Evolutionary conservation across 371 early-diverging fungal genomes (phyloP).

Genomic region (Parasitella parasitica): DNA sequence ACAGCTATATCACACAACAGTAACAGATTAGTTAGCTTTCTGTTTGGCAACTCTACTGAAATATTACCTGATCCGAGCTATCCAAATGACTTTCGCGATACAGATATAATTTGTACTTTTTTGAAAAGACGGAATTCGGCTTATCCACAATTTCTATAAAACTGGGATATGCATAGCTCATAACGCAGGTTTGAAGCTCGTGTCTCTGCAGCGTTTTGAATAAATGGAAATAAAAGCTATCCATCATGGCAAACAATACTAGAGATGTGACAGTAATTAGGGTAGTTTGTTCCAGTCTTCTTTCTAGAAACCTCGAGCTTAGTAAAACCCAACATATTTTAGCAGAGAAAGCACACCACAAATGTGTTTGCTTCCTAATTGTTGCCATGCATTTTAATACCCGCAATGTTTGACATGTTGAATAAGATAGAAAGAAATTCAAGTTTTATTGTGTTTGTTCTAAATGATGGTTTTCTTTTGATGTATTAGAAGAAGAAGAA

Average conservation of each 20-base stretch:
- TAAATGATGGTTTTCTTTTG: not conserved
- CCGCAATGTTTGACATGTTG: no score
- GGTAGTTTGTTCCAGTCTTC: not conserved
- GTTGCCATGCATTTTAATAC: no score
- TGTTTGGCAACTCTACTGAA: no score
- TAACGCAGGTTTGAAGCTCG: constrained; percentile 68
- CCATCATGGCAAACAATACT: not conserved
- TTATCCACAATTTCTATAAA: constrained; percentile 52
- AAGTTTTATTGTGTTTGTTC: not conserved
- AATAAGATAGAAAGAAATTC: not conserved
- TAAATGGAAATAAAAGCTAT: constrained; percentile 6
- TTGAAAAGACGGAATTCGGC: constrained; percentile 52
- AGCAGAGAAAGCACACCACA: not conserved
- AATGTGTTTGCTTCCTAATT: no score
- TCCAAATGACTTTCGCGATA: constrained; percentile 71
- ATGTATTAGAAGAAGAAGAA: not conserved
- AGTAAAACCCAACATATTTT: constrained; percentile 3
- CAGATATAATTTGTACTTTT: constrained; percentile 73
- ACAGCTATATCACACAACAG: constrained; percentile 16
- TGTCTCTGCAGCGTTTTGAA: constrained; percentile 6
- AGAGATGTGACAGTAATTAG: not conserved
- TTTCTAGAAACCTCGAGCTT: not conserved
- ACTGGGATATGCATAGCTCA: constrained; percentile 81
- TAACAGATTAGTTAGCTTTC: not conserved
- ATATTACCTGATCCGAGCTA: constrained; percentile 16